Evolutionary conservation across 73 alveolate genomes (phyloP).

Genomic region (Tetrahymena thermophila): DNA sequence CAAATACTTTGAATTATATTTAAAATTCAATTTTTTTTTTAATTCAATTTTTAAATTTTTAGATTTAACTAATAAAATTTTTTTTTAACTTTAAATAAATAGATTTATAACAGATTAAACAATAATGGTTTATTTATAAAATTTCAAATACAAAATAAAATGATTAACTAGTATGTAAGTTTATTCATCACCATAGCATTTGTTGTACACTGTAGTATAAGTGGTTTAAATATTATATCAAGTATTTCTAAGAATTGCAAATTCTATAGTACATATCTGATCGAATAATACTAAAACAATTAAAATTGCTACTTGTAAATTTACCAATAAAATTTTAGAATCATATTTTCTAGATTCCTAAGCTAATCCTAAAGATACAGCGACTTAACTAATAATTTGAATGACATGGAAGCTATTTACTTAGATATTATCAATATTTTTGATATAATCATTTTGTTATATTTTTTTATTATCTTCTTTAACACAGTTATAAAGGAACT

Average conservation of each 20-base stretch:
- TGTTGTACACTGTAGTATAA: neutral
- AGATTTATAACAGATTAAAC: neutral
- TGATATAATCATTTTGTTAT: neutral
- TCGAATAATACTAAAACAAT: neutral
- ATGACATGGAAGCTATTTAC: neutral
- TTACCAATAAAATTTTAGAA: neutral
- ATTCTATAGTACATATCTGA: neutral
- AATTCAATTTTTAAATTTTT: too few relatives aligned
- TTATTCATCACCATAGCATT: neutral
- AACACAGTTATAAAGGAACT: neutral
- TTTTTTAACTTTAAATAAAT: too few relatives aligned
- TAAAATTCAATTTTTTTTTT: too few relatives aligned
- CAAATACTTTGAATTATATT: too few relatives aligned
- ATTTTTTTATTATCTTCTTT: neutral
- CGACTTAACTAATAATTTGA: neutral
- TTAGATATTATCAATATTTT: neutral
- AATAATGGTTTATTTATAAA: neutral
- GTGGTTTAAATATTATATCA: neutral
- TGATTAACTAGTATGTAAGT: neutral
- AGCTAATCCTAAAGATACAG: neutral
- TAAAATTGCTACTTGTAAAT: neutral
- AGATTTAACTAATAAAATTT: too few relatives aligned
- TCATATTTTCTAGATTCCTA: neutral
- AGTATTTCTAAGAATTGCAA: neutral
- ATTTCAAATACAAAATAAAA: neutral